Conservation (phyloP, 345 rosid genomes). For the Clausena lansium region DNA sequence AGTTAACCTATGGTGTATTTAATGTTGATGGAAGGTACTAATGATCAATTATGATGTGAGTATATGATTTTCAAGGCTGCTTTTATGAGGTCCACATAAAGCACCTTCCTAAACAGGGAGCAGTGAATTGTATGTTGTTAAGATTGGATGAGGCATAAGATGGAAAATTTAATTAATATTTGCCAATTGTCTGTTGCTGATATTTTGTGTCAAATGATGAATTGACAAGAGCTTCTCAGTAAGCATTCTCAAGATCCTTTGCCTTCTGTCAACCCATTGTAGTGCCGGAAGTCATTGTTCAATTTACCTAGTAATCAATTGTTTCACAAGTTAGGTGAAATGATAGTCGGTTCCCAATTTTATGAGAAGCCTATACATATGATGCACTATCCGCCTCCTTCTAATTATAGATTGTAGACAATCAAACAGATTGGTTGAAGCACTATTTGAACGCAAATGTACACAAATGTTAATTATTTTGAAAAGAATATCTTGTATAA, state of each 20-base stretch:
- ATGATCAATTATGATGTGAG: not conserved
- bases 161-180: not conserved
- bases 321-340: not conserved
- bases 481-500: not conserved
- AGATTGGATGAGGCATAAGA: not conserved
- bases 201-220: not conserved
- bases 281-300: not conserved
- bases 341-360: not conserved
- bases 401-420: not conserved
- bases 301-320: not conserved
- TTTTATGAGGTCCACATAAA: not conserved
- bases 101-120: not conserved
- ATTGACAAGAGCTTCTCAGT: not conserved
- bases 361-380: too few species aligned
- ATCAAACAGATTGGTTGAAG: not conserved
- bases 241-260: not conserved
- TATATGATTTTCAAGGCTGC: not conserved
- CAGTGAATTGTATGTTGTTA: not conserved
- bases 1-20: too few species aligned
- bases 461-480: not conserved
- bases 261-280: not conserved
- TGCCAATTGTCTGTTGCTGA: not conserved
- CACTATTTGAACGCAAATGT: not conserved
- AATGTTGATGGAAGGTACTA: not conserved
- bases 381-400: not conserved